A percentile compares a stretch with the other conserved stretches of the same genome.
Evolutionary conservation across 2,329 filamentous ascomycete genomes (phyloP).

Genomic region (Colletotrichum falcatum): DNA sequence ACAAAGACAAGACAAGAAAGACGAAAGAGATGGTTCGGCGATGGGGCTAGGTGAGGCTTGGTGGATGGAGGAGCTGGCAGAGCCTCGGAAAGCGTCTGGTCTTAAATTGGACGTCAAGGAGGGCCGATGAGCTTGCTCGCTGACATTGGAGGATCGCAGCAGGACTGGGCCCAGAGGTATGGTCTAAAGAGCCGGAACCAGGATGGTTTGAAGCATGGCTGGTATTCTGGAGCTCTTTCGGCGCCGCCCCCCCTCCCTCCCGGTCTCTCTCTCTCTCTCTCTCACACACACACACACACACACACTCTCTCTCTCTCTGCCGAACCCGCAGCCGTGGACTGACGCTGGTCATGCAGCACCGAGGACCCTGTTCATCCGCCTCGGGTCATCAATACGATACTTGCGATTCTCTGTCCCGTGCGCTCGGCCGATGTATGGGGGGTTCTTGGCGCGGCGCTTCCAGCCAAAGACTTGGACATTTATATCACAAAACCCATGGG

Average conservation of each 20-base stretch:
- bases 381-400: conserved; percentile 22
- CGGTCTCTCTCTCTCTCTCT: too few species aligned
- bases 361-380: neutral
- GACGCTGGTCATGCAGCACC: conserved; percentile 7
- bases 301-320: neutral
- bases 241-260: neutral
- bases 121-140: conserved; percentile 5
- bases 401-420: conserved; percentile 8
- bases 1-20: neutral
- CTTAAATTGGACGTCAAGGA: neutral
- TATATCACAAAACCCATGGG: neutral
- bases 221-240: neutral
- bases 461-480: conserved; percentile 11
- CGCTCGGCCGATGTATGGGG: conserved; percentile 14
- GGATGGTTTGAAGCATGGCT: conserved; percentile 18
- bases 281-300: too few species aligned
- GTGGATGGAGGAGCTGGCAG: neutral
- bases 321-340: conserved; percentile 12
- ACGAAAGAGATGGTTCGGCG: conserved; percentile 3
- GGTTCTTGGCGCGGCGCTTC: neutral
- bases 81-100: neutral
- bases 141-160: conserved; percentile 25
- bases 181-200: conserved; percentile 8
- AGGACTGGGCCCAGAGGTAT: conserved; percentile 9
- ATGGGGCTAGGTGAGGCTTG: neutral